These are phyloP conservation scores for Bipolaris bicolor DNA, from an alignment of 2,329 filamentous ascomycete species.

Conservation along the genomic window DNA sequence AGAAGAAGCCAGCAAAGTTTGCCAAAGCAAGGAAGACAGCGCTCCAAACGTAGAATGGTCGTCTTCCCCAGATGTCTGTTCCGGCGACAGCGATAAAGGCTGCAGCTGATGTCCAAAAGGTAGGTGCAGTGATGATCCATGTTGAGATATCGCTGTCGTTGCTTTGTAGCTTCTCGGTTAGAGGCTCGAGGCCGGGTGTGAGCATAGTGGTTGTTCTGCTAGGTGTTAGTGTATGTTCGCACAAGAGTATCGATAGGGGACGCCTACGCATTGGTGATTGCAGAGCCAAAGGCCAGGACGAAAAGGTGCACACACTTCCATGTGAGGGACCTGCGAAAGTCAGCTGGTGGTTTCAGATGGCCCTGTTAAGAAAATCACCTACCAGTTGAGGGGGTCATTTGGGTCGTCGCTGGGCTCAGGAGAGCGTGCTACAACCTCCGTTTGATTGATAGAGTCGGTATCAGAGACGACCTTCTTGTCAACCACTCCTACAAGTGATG, in stretches of 20 bases:
- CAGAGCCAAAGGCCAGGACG: constrained; percentile 20
- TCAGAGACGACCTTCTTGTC: constrained; percentile 11
- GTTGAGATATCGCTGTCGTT: constrained; percentile 17
- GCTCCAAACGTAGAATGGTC: constrained; percentile 17
- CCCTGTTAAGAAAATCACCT: background rate
- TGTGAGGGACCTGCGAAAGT: constrained; percentile 6
- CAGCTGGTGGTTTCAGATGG: background rate
- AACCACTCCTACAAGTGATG: constrained; percentile 10
- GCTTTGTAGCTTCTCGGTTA: constrained; percentile 17
- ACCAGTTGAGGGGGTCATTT: constrained; percentile 22
- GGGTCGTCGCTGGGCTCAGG: constrained; percentile 11
- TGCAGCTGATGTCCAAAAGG: constrained; percentile 22
- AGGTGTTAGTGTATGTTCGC: background rate
- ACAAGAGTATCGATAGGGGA: background rate
- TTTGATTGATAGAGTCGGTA: constrained; percentile 10
- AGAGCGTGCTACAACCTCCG: constrained; percentile 7
- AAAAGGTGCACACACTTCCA: constrained; percentile 19
- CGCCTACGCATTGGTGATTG: constrained; percentile 21
- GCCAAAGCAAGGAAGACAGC: constrained; percentile 16
- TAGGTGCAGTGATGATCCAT: constrained; percentile 21
- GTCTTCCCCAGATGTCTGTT: constrained; percentile 19
- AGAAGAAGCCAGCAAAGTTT: constrained; percentile 16
- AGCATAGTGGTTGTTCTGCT: constrained; percentile 18
- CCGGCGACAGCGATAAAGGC: constrained; percentile 19
- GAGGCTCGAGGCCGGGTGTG: constrained; percentile 17